Conservation (phyloP, 2,329 filamentous ascomycete species). For the Penicillium sp. region DNA sequence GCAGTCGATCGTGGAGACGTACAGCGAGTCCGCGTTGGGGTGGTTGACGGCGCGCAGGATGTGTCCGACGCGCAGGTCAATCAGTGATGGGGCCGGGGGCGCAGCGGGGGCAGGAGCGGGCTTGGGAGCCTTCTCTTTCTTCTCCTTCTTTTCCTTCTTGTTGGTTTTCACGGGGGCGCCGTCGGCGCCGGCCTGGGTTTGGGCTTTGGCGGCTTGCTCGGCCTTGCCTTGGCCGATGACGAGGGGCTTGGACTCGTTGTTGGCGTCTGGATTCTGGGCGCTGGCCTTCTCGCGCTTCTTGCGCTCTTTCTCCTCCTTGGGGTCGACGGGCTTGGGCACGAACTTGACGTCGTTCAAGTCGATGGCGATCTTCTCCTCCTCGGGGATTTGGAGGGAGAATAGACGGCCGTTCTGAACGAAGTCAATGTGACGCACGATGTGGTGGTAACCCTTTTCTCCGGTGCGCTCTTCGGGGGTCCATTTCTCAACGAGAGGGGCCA, state of each 20-base stretch:
- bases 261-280: conserved; percentile 30
- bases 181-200: conserved; percentile 51
- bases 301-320: conserved; percentile 93
- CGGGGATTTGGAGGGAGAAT: conserved; percentile 66
- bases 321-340: conserved; percentile 82
- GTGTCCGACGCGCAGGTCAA: conserved; percentile 94
- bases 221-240: conserved; percentile 40
- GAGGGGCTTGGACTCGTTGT: conserved; percentile 31
- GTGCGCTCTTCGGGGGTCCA: conserved; percentile 87
- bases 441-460: conserved; percentile 81
- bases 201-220: conserved; percentile 45
- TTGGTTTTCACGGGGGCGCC: conserved; percentile 47
- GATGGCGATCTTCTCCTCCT: conserved; percentile 72
- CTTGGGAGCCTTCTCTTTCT: conserved; percentile 85
- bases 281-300: conserved; percentile 88
- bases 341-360: conserved; percentile 78
- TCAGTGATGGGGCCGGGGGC: conserved; percentile 76
- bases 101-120: conserved; percentile 66
- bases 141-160: conserved; percentile 72
- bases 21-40: conserved; percentile 94
- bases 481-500: conserved; percentile 70
- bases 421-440: conserved; percentile 88
- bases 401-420: conserved; percentile 86
- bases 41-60: conserved; percentile 95
- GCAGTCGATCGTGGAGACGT: conserved; percentile 91